Percentiles rank a stretch among this genome's conserved stretches.
These are phyloP conservation scores for Trypanosoma congolense DNA, from an alignment of 208 protist species.

Conservation along the genomic window DNA sequence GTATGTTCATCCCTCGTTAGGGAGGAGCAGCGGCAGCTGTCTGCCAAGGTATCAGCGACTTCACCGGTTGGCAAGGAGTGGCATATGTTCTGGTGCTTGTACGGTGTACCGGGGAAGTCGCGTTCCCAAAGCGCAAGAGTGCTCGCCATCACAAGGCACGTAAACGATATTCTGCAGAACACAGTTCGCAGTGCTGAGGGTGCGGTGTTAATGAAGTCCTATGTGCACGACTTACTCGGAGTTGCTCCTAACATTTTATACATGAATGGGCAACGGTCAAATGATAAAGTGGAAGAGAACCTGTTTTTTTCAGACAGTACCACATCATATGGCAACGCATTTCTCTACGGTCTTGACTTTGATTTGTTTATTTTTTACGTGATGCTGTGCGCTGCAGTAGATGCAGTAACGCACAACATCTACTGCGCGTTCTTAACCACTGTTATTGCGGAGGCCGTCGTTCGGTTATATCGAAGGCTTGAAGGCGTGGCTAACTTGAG, in stretches of 20 bases:
- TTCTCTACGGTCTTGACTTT: constrained; percentile 71
- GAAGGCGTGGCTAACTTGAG: constrained; percentile 71
- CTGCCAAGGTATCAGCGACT: constrained; percentile 23
- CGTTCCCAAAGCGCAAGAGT: constrained; percentile 43
- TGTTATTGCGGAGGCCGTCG: constrained; percentile 50
- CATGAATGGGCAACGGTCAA: constrained; percentile 72
- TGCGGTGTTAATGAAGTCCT: constrained; percentile 59
- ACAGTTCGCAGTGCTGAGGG: constrained; percentile 62
- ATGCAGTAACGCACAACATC: constrained; percentile 57
- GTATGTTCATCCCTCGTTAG: constrained; percentile 67
- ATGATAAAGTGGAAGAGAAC: constrained; percentile 59
- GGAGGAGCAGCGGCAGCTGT: constrained; percentile 30
- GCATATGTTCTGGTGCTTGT: constrained; percentile 59
- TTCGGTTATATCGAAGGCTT: constrained; percentile 43
- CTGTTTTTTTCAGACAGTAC: constrained; percentile 82
- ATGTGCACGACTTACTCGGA: constrained; percentile 58
- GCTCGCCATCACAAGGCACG: constrained; percentile 64
- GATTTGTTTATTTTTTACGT: constrained; percentile 73
- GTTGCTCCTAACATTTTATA: constrained; percentile 80
- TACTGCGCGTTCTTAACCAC: constrained; percentile 57
- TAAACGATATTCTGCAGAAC: constrained; percentile 72
- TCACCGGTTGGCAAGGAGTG: constrained; percentile 33
- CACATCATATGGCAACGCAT: constrained; percentile 47
- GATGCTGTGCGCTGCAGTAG: constrained; percentile 61
- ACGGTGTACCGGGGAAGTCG: constrained; percentile 37